Base-by-base conservation (phyloP, 1,139 yeast genomes). In the Komagataea norvegica region DNA sequence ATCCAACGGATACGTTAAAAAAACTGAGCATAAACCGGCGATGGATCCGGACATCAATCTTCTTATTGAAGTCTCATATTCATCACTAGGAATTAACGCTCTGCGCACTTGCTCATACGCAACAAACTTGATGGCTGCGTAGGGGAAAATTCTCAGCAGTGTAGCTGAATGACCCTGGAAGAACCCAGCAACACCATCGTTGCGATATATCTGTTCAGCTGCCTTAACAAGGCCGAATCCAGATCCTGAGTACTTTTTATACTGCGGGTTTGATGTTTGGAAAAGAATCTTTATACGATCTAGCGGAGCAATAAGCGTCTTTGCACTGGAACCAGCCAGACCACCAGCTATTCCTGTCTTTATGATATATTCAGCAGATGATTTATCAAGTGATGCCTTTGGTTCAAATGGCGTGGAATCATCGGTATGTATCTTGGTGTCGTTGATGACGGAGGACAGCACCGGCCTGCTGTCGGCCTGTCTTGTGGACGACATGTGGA, bases 121-220 rank as follows among this genome's bases (percentile, higher is more conserved):
- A n/a, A 93, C 96, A 59, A 91, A 91, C 59, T 91, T 93, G 55
- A 91, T 85, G 13, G 96, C 95, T 4, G 98, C 97, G 59, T 91
- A 91, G 2, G 99, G 99, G 61, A 91, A 91, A 8, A 91, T 87
- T 44, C 99, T 70, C 31, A 89, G 60, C 36, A 91, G 65, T 0
- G 98, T 91, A 1, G 94, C 96, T 3, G 95, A 84, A 60, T 91
- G 98, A 26, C 99, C 99, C 54, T 89, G 96, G 59, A 79, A 91
- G 41, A 91, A 73, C 1, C 98, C 98, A 32, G 65, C 47, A 1
- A 79, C 38, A n/a, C 98, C 98, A 56, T 86, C 94, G 28, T 67
- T 68, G 7, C 52, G 42, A 65, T 78, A 76, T 25, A 91, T 89
- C 42, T 75, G 72, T 29, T 64, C 63, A 0, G 83, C 83, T 0